Base-by-base conservation (phyloP, 2,329 filamentous ascomycete species). In the Moelleriella libera region DNA sequence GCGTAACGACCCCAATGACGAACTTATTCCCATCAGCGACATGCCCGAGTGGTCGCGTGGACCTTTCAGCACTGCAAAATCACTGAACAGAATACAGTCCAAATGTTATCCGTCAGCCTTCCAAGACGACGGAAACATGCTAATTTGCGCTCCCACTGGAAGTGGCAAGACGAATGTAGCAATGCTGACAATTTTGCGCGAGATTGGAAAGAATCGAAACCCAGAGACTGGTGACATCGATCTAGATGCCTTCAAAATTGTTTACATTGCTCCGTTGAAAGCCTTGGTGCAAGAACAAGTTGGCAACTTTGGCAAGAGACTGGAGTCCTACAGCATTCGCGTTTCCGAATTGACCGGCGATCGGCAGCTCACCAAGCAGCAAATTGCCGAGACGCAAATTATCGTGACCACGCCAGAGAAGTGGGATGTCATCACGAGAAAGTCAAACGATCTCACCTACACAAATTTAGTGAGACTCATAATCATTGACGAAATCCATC, bases 341-440 rank as follows among this genome's bases (percentile, higher is more conserved):
- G 92, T 98, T 9, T 80, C 89, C n/a, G 92, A 98, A 66, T 71
- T 98, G 59, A 98, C 92, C 51, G 92, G 92, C 69, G 92, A 98
- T 68, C 86, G 92, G 47, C 92, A 97, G 67, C 83, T 98, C 61
- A 98, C 90, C 21, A 98, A 98, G 67, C 88, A 95, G 64, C 92
- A 98, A 71, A 97, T 98, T 53, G 81, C 90, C 2, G 92, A 98
- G 59, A 98, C 92, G 0, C 90, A 98, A 63, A 83, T 98, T 56
- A 98, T 98, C 56, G 89, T 98, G 50, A 98, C 92, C 1, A 98
- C 92, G 0, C 92, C 92, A 21, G 92, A 98, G 66, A 98, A 98
- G 68, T 98, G 88, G 85, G 92, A 98, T 66, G 90, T 98, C 55
- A 96, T 98, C 56, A 98, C 94, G 5, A 81, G 94, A 66, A 98